These are phyloP conservation scores for Aspergillus diversus DNA, from an alignment of 495 filamentous ascomycete species.

Conservation along the genomic window DNA sequence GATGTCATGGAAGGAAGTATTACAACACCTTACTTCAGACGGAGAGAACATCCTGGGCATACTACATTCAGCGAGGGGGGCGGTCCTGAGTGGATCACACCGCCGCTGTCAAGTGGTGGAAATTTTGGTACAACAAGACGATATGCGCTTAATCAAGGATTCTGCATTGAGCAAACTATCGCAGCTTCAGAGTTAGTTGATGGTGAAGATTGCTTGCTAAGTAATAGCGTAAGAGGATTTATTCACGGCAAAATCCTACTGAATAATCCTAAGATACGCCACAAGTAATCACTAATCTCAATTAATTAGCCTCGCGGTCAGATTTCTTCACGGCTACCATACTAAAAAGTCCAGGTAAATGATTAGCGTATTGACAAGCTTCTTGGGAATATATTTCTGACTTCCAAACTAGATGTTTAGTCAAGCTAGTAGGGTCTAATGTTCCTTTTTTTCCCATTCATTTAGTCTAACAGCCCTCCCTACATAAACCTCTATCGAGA, in stretches of 20 bases:
- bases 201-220: conserved; percentile 81
- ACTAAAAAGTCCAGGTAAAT: too few relatives aligned
- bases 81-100: conserved; percentile 42
- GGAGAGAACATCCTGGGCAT: conserved; percentile 28
- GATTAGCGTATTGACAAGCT: too few relatives aligned
- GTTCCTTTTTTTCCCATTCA: too few relatives aligned
- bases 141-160: conserved; percentile 70
- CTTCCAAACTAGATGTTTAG: too few relatives aligned
- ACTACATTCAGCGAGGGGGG: not conserved
- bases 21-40: conserved; percentile 79
- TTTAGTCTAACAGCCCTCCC: too few relatives aligned
- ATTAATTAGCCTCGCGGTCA: too few relatives aligned
- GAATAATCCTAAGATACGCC: conserved; percentile 27
- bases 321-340: too few relatives aligned
- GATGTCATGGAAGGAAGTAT: conserved; percentile 87
- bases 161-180: conserved; percentile 66
- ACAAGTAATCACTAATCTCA: too few relatives aligned
- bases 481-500: too few relatives aligned
- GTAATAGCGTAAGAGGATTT: conserved; percentile 84
- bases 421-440: too few relatives aligned
- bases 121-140: conserved; percentile 80
- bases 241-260: conserved; percentile 47
- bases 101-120: conserved; percentile 64
- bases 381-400: too few relatives aligned
- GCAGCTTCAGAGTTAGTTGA: conserved; percentile 58